Evolutionary conservation across 2,329 filamentous ascomycete genomes (phyloP).

Genomic region (Apiospora marii): DNA sequence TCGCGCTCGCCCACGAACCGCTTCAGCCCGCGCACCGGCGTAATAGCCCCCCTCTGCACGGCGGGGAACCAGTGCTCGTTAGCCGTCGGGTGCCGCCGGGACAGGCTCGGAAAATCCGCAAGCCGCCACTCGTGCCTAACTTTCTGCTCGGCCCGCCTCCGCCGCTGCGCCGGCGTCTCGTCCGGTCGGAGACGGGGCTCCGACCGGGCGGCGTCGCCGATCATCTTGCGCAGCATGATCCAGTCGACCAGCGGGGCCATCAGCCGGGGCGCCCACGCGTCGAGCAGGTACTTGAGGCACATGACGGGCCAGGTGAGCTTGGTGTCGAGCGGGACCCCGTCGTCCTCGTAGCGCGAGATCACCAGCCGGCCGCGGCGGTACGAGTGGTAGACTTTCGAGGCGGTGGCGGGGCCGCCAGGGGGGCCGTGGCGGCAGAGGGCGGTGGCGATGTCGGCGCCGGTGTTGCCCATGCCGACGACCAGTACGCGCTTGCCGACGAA

Average conservation of each 20-base stretch:
- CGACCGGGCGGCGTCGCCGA: conserved; percentile 31
- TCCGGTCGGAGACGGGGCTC: conserved; percentile 23
- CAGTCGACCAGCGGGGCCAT: conserved; percentile 29
- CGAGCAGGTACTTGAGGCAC: conserved; percentile 35
- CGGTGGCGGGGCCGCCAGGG: neutral
- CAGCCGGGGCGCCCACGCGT: conserved; percentile 31
- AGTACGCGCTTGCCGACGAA: conserved; percentile 32
- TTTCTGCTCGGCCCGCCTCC: conserved; percentile 26
- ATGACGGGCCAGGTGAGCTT: conserved; percentile 32
- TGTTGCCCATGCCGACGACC: conserved; percentile 35
- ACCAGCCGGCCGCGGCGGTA: conserved; percentile 33
- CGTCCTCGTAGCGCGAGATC: conserved; percentile 31
- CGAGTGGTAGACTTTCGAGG: conserved; percentile 32
- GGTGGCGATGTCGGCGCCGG: conserved; percentile 32
- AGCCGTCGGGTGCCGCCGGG: conserved; percentile 31
- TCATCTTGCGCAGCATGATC: conserved; percentile 33
- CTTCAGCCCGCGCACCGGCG: conserved; percentile 32
- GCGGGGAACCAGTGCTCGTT: conserved; percentile 36
- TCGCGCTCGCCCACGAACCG: conserved; percentile 31
- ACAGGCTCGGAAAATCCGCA: conserved; percentile 31
- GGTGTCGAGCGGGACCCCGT: conserved; percentile 31
- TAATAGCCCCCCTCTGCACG: conserved; percentile 29
- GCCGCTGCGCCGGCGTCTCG: conserved; percentile 4
- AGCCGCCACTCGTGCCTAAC: conserved; percentile 33
- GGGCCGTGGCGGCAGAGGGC: conserved; percentile 12